Conservation (phyloP, 2,329 filamentous ascomycete species). For the Aureobasidium sp. region DNA sequence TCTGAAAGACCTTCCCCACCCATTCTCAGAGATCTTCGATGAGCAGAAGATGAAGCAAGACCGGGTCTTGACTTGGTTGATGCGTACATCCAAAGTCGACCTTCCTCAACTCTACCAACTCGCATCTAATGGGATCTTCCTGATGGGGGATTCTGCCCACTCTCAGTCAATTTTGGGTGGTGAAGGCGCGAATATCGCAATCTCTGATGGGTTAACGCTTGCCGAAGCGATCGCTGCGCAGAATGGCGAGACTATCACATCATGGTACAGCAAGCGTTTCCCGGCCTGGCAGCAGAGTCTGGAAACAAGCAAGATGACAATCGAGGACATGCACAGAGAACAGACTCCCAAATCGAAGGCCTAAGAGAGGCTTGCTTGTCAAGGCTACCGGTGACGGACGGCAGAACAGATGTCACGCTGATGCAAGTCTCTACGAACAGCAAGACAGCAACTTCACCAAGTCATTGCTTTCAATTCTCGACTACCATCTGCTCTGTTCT, state of each 20-base stretch:
- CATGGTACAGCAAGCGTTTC: conserved; percentile 18
- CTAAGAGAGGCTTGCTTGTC: background rate
- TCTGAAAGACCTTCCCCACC: conserved; percentile 21
- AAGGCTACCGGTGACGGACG: background rate
- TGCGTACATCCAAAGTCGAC: conserved; percentile 25
- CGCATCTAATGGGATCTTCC: conserved; percentile 21
- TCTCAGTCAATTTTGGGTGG: conserved; percentile 34
- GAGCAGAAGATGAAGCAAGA: conserved; percentile 25
- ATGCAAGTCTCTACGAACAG: background rate
- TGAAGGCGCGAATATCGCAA: conserved; percentile 32
- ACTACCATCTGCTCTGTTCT: too few species aligned
- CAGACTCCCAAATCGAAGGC: background rate
- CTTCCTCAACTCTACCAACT: conserved; percentile 18
- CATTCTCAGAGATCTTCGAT: conserved; percentile 28
- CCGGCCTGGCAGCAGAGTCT: conserved; percentile 19
- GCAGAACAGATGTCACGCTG: background rate
- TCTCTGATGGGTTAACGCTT: conserved; percentile 30
- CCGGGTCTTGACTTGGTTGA: conserved; percentile 33
- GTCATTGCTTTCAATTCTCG: too few species aligned
- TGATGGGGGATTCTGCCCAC: conserved; percentile 35
- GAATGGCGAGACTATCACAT: conserved; percentile 14
- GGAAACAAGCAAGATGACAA: conserved; percentile 17
- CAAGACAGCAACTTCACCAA: background rate
- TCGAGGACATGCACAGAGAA: conserved; percentile 18
- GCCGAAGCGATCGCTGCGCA: conserved; percentile 22